A percentile compares a stretch with the other conserved stretches of the same genome.
phyloP scores from a whole-genome alignment of 179 eudicot species.

The Heliamphora pulchella region DNA sequence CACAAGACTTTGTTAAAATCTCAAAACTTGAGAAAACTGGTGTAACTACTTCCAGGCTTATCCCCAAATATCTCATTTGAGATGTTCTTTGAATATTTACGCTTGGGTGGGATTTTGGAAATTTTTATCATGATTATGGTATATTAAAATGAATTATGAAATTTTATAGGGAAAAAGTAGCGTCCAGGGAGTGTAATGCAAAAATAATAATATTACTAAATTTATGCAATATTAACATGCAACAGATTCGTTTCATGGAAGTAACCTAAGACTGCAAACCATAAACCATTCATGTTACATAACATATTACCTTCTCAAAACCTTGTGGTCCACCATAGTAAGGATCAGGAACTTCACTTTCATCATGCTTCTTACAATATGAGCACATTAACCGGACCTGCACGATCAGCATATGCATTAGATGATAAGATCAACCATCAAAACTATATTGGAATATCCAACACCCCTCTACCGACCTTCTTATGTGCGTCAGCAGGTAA shows the following conservation, averaged over 20 bases:
- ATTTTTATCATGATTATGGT: neutral
- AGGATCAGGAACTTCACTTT: constrained; percentile 92
- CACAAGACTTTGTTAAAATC: neutral
- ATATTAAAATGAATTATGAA: too few relatives aligned
- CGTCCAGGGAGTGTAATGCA: too few relatives aligned
- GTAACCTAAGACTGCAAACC: neutral
- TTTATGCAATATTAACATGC: neutral
- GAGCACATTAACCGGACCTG: constrained; percentile 92
- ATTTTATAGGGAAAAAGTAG: too few relatives aligned
- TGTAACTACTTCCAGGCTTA: too few relatives aligned
- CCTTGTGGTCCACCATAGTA: constrained; percentile 90
- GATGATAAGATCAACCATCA: neutral
- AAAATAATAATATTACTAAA: too few relatives aligned
- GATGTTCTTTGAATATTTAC: neutral
- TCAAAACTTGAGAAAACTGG: neutral
- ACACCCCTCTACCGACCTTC: constrained; percentile 39
- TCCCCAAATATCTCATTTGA: neutral
- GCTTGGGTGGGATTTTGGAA: neutral
- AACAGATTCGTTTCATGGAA: neutral
- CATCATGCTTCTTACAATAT: constrained; percentile 80
- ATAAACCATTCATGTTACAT: neutral
- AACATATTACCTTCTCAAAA: constrained; percentile 70
- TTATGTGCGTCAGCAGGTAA: constrained; percentile 70
- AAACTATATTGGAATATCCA: constrained; percentile 12
- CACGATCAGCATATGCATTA: constrained; percentile 9